These are phyloP conservation scores for Arabidopsis lyrata DNA, from an alignment of 441 rosid species.

Conservation along the genomic window DNA sequence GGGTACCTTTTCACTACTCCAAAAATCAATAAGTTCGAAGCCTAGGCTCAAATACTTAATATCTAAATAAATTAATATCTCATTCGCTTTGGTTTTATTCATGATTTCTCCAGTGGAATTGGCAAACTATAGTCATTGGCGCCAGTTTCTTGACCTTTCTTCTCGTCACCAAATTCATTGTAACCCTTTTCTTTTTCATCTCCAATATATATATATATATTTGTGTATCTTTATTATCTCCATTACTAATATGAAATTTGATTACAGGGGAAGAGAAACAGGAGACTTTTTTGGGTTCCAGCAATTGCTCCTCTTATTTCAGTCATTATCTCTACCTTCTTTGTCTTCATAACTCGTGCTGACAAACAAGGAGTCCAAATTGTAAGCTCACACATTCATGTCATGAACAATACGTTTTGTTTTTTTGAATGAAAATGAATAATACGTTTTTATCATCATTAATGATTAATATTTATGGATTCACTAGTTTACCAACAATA, in stretches of 20 bases:
- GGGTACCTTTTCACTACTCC: slow-evolving; percentile 51
- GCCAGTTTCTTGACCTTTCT: slow-evolving; percentile 79
- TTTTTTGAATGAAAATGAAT: neutral
- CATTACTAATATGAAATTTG: slow-evolving; percentile 8
- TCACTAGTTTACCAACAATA: neutral
- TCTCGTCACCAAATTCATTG: slow-evolving; percentile 71
- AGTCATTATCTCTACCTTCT: slow-evolving; percentile 78
- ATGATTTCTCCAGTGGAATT: slow-evolving; percentile 82
- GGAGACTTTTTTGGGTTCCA: slow-evolving; percentile 85
- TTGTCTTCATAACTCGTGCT: slow-evolving; percentile 83
- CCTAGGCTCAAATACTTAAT: neutral
- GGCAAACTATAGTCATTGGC: slow-evolving; percentile 87
- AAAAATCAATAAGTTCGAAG: neutral
- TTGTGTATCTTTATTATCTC: slow-evolving; percentile 7
- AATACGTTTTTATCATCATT: neutral
- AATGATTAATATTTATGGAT: neutral
- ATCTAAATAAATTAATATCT: neutral
- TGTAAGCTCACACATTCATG: slow-evolving; percentile 53
- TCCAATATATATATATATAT: neutral
- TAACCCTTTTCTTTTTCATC: slow-evolving; percentile 34
- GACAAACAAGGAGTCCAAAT: slow-evolving; percentile 88
- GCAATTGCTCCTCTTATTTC: slow-evolving; percentile 91
- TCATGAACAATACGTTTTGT: neutral
- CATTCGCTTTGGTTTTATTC: neutral
- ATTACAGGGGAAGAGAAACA: slow-evolving; percentile 84